Evolutionary conservation across 768 basidiomycete genomes (phyloP).

Genomic region (Mycena vulgaris): DNA sequence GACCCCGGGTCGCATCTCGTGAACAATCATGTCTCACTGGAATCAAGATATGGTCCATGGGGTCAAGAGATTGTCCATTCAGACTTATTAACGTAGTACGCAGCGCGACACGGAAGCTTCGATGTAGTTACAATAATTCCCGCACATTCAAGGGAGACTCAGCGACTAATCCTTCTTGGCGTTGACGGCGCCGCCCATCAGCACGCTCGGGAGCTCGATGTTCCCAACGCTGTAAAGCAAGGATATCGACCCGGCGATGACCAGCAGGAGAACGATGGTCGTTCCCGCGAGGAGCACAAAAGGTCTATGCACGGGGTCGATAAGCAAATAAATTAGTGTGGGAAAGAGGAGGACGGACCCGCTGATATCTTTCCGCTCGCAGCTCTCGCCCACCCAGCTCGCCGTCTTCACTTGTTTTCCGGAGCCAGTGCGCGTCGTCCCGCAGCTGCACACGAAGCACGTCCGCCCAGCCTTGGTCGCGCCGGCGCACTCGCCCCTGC

Average conservation of each 20-base stretch:
- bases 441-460: slow-evolving; percentile 71
- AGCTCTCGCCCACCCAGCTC: slow-evolving; percentile 82
- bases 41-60: too few species aligned
- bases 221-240: slow-evolving; percentile 75
- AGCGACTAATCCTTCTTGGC: slow-evolving; percentile 65
- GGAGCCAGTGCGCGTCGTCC: slow-evolving; percentile 63
- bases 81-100: slow-evolving; percentile 30
- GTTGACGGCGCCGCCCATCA: slow-evolving; percentile 72
- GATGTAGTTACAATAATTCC: slow-evolving; percentile 30
- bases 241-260: slow-evolving; percentile 77
- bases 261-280: slow-evolving; percentile 71
- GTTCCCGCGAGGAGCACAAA: slow-evolving; percentile 85
- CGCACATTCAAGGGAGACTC: background rate
- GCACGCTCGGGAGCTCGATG: slow-evolving; percentile 79
- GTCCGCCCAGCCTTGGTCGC: slow-evolving; percentile 72
- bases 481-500: slow-evolving; percentile 75
- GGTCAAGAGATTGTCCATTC: slow-evolving; percentile 20
- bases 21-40: too few species aligned
- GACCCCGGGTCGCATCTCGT: too few species aligned
- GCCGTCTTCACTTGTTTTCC: slow-evolving; percentile 69
- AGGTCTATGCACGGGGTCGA: slow-evolving; percentile 64
- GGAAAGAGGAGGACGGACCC: slow-evolving; percentile 65
- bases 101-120: slow-evolving; percentile 14
- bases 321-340: slow-evolving; percentile 13
- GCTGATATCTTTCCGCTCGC: slow-evolving; percentile 86